Evolutionary conservation across 441 rosid genomes (phyloP).

Genomic region (Corymbia calophylla): DNA sequence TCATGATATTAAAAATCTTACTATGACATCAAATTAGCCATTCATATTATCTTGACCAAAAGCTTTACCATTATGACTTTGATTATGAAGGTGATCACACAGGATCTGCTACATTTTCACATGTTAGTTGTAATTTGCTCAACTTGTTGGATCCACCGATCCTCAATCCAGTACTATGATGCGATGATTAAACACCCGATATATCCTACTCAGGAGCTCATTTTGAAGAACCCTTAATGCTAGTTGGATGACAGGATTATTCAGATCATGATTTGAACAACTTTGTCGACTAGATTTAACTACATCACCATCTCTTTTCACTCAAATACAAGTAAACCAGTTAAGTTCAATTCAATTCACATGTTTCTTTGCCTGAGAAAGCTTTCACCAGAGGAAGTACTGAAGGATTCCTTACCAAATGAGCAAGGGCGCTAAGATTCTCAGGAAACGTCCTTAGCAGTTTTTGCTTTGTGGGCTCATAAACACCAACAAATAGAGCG

Average conservation of each 20-base stretch:
- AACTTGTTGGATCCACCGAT: neutral
- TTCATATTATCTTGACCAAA: neutral
- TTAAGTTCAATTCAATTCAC: neutral
- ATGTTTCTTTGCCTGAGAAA: neutral
- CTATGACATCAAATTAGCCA: neutral
- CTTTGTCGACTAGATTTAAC: neutral
- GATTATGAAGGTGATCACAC: neutral
- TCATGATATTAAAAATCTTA: neutral
- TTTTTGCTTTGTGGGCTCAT: conserved; percentile 94
- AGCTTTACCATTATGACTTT: neutral
- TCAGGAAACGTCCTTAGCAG: conserved; percentile 69
- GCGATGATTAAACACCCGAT: neutral
- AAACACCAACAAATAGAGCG: conserved; percentile 91
- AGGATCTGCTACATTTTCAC: neutral
- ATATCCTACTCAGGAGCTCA: neutral
- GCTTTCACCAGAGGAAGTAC: neutral
- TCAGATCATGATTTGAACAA: neutral
- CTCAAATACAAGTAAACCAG: neutral
- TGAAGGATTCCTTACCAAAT: conserved; percentile 46
- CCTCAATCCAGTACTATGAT: neutral
- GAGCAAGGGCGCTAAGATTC: conserved; percentile 83
- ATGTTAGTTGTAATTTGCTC: neutral
- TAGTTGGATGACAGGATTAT: neutral
- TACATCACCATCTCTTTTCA: neutral
- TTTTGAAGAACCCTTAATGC: neutral